phyloP scores from a whole-genome alignment of 2,329 filamentous ascomycete genomes.

The Sporothrix variecibatus region DNA sequence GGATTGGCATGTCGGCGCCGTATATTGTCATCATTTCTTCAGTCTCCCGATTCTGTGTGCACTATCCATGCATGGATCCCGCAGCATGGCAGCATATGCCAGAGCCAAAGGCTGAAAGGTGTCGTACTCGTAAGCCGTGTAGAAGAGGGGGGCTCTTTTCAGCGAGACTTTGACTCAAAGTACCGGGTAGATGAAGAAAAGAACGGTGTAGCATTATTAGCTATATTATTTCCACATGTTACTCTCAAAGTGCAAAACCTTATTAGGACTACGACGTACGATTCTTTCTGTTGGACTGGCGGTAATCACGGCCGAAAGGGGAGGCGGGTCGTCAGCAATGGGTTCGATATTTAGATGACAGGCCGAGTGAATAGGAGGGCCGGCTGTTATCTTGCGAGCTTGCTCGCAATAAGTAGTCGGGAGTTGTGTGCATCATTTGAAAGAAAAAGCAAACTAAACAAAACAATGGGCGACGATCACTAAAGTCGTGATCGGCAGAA shows the following conservation, averaged over 20 bases:
- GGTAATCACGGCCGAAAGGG: neutral
- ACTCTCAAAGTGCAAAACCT: neutral
- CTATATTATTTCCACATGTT: neutral
- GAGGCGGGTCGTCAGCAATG: neutral
- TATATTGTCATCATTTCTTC: neutral
- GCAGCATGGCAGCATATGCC: conserved; percentile 2
- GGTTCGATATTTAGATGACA: neutral
- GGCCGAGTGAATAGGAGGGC: neutral
- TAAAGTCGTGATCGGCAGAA: neutral
- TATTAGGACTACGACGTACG: neutral
- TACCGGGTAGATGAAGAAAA: neutral
- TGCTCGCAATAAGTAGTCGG: neutral
- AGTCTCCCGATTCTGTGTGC: neutral
- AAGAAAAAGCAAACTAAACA: neutral
- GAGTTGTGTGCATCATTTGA: neutral
- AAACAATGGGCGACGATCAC: neutral
- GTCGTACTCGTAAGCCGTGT: neutral
- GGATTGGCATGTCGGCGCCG: neutral
- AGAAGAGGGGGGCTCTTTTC: neutral
- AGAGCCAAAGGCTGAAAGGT: neutral
- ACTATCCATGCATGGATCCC: neutral
- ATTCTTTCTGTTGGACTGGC: neutral
- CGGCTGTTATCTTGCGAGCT: neutral
- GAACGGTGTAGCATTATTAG: neutral
- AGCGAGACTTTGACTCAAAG: neutral